These are phyloP conservation scores for Penicillium thymicola DNA, from an alignment of 2,329 filamentous ascomycete genomes.

Conservation along the genomic window DNA sequence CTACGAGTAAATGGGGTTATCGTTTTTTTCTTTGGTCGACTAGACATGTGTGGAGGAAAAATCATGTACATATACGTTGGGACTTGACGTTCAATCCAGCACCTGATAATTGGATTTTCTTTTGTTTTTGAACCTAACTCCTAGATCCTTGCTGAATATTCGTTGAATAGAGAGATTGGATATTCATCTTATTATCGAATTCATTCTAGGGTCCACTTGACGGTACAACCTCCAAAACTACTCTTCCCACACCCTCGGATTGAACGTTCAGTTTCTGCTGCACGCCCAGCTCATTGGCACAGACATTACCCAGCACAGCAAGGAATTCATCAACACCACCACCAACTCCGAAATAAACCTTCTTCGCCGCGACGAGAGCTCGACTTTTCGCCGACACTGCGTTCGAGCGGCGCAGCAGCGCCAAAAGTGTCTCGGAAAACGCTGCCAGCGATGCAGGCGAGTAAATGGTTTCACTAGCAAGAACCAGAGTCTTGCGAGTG, in stretches of 20 bases:
- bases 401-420: constrained; percentile 46
- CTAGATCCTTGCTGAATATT: not conserved
- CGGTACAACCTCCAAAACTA: constrained; percentile 39
- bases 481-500: constrained; percentile 47
- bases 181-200: not conserved
- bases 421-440: constrained; percentile 55
- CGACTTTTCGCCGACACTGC: constrained; percentile 31
- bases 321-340: constrained; percentile 62
- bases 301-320: constrained; percentile 28
- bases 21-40: constrained; percentile 12
- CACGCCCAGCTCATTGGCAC: constrained; percentile 27
- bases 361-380: constrained; percentile 60
- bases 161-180: not conserved
- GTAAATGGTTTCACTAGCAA: constrained; percentile 66
- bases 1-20: constrained; percentile 39
- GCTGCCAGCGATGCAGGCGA: constrained; percentile 52
- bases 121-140: constrained; percentile 17
- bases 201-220: not conserved
- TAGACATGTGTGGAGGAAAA: constrained; percentile 25
- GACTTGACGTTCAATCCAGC: constrained; percentile 25
- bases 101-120: constrained; percentile 27
- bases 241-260: constrained; percentile 44
- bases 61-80: constrained; percentile 38
- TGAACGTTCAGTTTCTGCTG: constrained; percentile 37
- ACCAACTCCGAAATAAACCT: constrained; percentile 65